phyloP scores from a whole-genome alignment of 169 alveolate species.

The Plasmodium chabaudi region DNA sequence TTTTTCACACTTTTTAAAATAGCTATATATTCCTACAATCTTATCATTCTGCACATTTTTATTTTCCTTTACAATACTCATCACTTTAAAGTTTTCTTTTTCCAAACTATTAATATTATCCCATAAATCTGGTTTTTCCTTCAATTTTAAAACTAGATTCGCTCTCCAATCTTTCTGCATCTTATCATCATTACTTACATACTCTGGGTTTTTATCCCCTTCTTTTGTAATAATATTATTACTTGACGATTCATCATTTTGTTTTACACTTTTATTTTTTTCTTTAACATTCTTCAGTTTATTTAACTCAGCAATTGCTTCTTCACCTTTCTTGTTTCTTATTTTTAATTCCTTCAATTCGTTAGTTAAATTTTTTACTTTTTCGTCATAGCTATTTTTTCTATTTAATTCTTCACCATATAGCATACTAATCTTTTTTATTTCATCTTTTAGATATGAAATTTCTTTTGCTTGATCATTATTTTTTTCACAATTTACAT shows the following conservation, averaged over 20 bases:
- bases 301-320: slow-evolving; percentile 4
- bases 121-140: not conserved
- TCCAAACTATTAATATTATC: slow-evolving; percentile 1
- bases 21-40: slow-evolving; percentile 35
- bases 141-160: not conserved
- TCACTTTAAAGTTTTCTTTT: slow-evolving; percentile 19
- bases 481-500: not conserved
- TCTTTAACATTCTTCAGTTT: slow-evolving; percentile 2
- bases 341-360: slow-evolving; percentile 16
- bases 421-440: slow-evolving; percentile 32
- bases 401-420: slow-evolving; percentile 52
- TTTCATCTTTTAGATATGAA: slow-evolving; percentile 34
- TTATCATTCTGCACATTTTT: slow-evolving; percentile 8
- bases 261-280: not conserved
- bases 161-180: not conserved
- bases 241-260: not conserved
- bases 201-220: not conserved
- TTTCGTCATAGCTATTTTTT: slow-evolving; percentile 54
- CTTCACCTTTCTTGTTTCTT: slow-evolving; percentile 22
- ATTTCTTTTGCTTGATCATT: slow-evolving; percentile 6
- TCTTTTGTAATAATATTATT: not conserved
- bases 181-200: not conserved
- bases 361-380: slow-evolving; percentile 1
- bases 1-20: slow-evolving; percentile 23
- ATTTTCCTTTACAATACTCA: slow-evolving; percentile 44